Percentiles rank a stretch among this genome's conserved stretches.
phyloP scores from a whole-genome alignment of 208 protist species.

The Crithidia brevicula region DNA sequence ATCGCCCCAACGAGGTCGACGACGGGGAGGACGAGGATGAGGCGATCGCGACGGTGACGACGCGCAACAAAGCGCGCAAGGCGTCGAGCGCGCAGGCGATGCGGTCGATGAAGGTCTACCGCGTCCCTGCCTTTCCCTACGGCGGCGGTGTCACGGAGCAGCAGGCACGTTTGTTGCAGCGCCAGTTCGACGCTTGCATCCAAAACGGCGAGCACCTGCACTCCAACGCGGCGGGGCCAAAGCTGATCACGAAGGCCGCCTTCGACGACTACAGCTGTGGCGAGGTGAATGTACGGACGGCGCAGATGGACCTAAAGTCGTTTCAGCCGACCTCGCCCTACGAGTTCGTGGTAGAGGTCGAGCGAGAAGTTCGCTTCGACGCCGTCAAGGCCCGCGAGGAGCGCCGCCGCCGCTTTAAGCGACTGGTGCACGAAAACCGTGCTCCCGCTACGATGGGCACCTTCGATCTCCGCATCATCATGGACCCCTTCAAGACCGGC shows the following conservation, averaged over 20 bases:
- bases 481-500: conserved; percentile 92
- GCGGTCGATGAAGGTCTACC: conserved; percentile 47
- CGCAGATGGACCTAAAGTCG: conserved; percentile 26
- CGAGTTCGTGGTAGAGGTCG: conserved; percentile 90
- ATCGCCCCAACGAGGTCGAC: conserved; percentile 16
- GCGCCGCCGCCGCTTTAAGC: conserved; percentile 66
- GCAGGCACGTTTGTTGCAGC: conserved; percentile 56
- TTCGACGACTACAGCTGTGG: conserved; percentile 48
- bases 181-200: conserved; percentile 56
- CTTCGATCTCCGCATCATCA: conserved; percentile 92
- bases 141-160: conserved; percentile 82
- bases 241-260: conserved; percentile 46
- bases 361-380: conserved; percentile 77
- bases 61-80: conserved; percentile 24
- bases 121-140: conserved; percentile 86
- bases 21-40: conserved; percentile 38
- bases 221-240: conserved; percentile 32
- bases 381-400: conserved; percentile 71
- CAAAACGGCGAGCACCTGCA: conserved; percentile 36
- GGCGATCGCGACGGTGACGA: conserved; percentile 24
- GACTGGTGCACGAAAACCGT: conserved; percentile 65
- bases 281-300: conserved; percentile 44
- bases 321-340: conserved; percentile 78
- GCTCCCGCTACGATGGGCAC: conserved; percentile 85
- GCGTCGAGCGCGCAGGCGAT: conserved; percentile 2